Conservation (phyloP, 2,329 filamentous ascomycete species). For the Elsinoe australis region DNA sequence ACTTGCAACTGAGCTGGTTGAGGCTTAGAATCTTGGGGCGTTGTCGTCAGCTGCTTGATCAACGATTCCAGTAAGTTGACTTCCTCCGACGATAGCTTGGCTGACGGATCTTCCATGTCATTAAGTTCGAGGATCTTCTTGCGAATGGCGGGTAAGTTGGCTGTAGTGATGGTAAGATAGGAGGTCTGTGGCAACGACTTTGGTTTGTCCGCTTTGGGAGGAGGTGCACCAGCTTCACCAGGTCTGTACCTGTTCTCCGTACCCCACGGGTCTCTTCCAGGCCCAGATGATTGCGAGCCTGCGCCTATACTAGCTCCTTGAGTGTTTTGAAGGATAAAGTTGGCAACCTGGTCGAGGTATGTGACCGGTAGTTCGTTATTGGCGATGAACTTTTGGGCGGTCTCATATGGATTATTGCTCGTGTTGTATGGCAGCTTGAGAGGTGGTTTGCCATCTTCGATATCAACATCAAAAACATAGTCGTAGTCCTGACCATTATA, state of each 20-base stretch:
- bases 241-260: slow-evolving; percentile 72
- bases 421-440: slow-evolving; percentile 92
- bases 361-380: slow-evolving; percentile 80
- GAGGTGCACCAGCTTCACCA: slow-evolving; percentile 47
- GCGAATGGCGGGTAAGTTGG: slow-evolving; percentile 61
- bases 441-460: slow-evolving; percentile 86
- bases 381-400: slow-evolving; percentile 81
- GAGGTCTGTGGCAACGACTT: slow-evolving; percentile 69
- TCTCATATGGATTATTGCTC: slow-evolving; percentile 85
- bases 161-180: slow-evolving; percentile 68
- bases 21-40: slow-evolving; percentile 35
- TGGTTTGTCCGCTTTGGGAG: slow-evolving; percentile 33
- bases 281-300: slow-evolving; percentile 35
- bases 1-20: slow-evolving; percentile 44
- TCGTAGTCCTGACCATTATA: slow-evolving; percentile 86
- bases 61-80: slow-evolving; percentile 55
- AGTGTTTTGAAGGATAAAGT: slow-evolving; percentile 87
- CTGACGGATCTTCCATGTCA: slow-evolving; percentile 16
- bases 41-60: slow-evolving; percentile 55
- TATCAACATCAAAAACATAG: slow-evolving; percentile 93
- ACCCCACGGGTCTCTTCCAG: slow-evolving; percentile 65
- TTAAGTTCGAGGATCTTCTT: slow-evolving; percentile 74
- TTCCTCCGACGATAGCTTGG: slow-evolving; percentile 41
- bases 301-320: slow-evolving; percentile 72
- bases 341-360: slow-evolving; percentile 85